phyloP scores from a whole-genome alignment of 75 land plant species.

The Adiantum capillusveneris region DNA sequence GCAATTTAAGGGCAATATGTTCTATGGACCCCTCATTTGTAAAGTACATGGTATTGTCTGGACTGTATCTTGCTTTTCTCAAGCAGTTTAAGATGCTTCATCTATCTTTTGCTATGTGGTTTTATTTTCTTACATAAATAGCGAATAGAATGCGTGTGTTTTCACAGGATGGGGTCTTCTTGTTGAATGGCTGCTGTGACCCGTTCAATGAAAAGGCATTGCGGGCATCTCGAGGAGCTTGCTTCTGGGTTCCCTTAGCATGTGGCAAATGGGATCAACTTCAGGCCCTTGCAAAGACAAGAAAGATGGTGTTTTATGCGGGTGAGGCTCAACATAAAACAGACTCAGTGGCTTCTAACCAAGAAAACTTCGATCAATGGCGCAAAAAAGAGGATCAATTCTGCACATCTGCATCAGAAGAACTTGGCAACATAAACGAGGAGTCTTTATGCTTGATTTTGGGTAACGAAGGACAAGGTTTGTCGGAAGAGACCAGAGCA shows the following conservation, averaged over 20 bases:
- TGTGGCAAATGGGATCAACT: slow-evolving; percentile 66
- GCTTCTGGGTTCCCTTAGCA: slow-evolving; percentile 78
- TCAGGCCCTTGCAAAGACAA: slow-evolving; percentile 24
- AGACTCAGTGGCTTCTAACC: not conserved
- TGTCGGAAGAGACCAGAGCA: slow-evolving; percentile 40
- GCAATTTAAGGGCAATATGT: too few species aligned
- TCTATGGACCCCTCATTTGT: too few species aligned
- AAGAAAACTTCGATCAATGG: not conserved
- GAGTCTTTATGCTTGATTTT: slow-evolving; percentile 66
- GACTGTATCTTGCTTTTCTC: too few species aligned
- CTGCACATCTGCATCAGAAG: not conserved
- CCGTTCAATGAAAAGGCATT: slow-evolving; percentile 96
- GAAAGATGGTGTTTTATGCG: slow-evolving; percentile 61
- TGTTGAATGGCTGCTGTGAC: slow-evolving; percentile 94
- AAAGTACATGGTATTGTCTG: too few species aligned
- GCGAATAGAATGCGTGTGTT: too few species aligned
- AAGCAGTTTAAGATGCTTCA: too few species aligned
- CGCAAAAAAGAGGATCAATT: not conserved
- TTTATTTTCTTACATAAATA: too few species aligned
- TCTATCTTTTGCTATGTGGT: too few species aligned
- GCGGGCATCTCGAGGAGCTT: slow-evolving; percentile 80
- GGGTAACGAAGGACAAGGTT: slow-evolving; percentile 90
- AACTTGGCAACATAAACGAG: slow-evolving; percentile 9
- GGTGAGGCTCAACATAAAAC: slow-evolving; percentile 27
- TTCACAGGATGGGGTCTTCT: slow-evolving; percentile 72